Conservation (phyloP, 1,284 basidiomycete species). For the Boletellus deceptivus region DNA sequence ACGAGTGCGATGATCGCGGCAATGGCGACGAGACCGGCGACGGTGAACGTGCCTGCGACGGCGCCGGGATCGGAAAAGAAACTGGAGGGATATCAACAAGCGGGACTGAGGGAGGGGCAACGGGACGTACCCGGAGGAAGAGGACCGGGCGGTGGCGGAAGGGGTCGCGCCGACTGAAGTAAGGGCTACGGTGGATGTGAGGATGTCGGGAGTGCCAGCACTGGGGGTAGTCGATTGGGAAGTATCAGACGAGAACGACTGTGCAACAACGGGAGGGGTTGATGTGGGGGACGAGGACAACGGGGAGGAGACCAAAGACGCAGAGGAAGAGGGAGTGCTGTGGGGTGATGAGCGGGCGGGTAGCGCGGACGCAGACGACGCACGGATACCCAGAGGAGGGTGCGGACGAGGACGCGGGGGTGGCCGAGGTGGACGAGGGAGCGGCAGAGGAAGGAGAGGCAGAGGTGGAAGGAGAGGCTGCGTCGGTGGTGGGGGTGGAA, state of each 20-base stretch:
- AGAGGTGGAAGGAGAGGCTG: background rate
- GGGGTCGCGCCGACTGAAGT: conserved; percentile 5
- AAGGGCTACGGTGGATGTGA: background rate
- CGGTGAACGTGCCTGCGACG: conserved; percentile 48
- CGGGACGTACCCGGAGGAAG: conserved; percentile 22
- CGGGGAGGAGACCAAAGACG: background rate
- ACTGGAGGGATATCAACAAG: conserved; percentile 24
- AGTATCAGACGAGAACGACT: conserved; percentile 7
- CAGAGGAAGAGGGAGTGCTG: conserved; percentile 5
- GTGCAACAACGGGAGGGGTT: background rate
- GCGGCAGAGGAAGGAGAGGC: background rate
- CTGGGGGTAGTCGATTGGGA: background rate
- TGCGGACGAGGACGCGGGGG: background rate
- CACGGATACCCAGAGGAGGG: conserved; percentile 4
- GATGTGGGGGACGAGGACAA: conserved; percentile 2
- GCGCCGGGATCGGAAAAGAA: conserved; percentile 49
- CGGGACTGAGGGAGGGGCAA: background rate
- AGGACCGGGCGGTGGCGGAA: conserved; percentile 12
- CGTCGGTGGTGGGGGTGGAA: background rate
- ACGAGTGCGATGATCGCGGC: conserved; percentile 27
- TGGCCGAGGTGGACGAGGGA: background rate
- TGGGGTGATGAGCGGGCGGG: background rate
- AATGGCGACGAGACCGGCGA: conserved; percentile 32
- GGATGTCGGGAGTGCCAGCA: background rate
- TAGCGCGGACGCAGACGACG: background rate